Evolutionary conservation across 192 early-diverging fungal species (phyloP), one percentile per base, ranked within the genome.

Genomic region (Podila minutissima): DNA sequence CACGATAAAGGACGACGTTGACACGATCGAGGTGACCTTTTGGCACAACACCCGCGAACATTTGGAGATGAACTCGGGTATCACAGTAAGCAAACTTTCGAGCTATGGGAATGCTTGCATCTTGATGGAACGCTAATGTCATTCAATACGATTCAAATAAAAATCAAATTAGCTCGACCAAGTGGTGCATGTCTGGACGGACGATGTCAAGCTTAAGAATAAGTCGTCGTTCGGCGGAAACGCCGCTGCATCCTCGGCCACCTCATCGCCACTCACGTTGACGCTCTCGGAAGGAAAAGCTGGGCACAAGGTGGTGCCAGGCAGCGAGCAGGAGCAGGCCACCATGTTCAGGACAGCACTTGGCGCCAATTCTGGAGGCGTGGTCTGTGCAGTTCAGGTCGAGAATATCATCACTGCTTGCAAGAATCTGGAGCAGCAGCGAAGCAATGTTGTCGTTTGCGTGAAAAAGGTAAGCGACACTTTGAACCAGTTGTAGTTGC

Each of bases 21-120:
- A 72, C 24, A 81, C 71, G 5, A 73, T 73, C 48, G 77, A 73
- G 15, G 71, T 81, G 31, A 66, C 72, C 24, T 64, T 73, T 15
- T 81, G 77, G 77, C 71, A 81, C 59, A 81, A 81, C 38, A 65
- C 70, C 4, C 51, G 64, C 22, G 77, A 81, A 19, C 66, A 72
- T 62, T 31, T 73, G 15, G 26, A 67, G 15, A 28, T 51, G 9
- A 72, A 68, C 61, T 59, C 76, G 9, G n/a, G 62, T 10, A 64
- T 79, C 13, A 57, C 70, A 11, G 76, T 79, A 79, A 51, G 22
- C n/a, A 2, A 37, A 28, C 33, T 15, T 11, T 17, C 15, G 17
- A 48, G 33, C 0, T 19, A 20, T 29, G 33, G 5, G 33, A 33
- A 33, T 0, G 15, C 53, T 55, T 0, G 9, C 9, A 37, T 37